phyloP scores from a whole-genome alignment of 2,329 filamentous ascomycete species.

The Cladosporium sp. region DNA sequence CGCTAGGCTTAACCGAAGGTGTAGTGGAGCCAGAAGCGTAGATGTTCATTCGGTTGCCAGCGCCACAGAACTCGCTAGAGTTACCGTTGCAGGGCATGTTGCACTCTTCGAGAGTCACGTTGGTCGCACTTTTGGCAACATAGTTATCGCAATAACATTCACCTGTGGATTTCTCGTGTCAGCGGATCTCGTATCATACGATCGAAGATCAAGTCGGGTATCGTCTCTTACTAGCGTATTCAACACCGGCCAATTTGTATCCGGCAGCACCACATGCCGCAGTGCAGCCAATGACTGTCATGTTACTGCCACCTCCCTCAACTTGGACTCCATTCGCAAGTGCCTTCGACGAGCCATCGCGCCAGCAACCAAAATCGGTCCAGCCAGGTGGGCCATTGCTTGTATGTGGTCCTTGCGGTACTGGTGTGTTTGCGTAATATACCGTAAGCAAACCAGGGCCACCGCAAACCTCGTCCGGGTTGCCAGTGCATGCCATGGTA shows the following conservation, averaged over 20 bases:
- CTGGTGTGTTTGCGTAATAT: constrained; percentile 28
- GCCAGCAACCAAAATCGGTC: constrained; percentile 37
- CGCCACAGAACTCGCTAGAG: constrained; percentile 32
- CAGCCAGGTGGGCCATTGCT: constrained; percentile 26
- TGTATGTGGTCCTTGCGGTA: constrained; percentile 23
- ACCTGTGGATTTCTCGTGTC: constrained; percentile 22
- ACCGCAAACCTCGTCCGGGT: constrained; percentile 33
- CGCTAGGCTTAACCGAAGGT: constrained; percentile 23
- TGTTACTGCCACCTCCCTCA: constrained; percentile 27
- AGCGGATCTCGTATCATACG: not conserved
- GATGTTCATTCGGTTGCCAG: constrained; percentile 29
- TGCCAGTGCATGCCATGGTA: constrained; percentile 33
- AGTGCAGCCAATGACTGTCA: constrained; percentile 32
- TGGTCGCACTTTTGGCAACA: constrained; percentile 23
- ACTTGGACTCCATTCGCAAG: constrained; percentile 24
- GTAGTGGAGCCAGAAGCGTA: constrained; percentile 28
- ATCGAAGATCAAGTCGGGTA: not conserved
- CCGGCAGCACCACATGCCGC: constrained; percentile 30
- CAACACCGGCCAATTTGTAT: constrained; percentile 35
- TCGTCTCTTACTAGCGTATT: constrained; percentile 29
- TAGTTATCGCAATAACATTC: constrained; percentile 40
- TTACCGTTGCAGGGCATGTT: constrained; percentile 34
- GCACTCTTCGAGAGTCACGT: constrained; percentile 26
- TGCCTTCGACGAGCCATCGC: constrained; percentile 28
- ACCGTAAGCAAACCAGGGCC: constrained; percentile 28